Percentiles rank a stretch among this genome's conserved stretches.
phyloP scores from a whole-genome alignment of 306 rosid genomes.

The Clitoria ternatea region DNA sequence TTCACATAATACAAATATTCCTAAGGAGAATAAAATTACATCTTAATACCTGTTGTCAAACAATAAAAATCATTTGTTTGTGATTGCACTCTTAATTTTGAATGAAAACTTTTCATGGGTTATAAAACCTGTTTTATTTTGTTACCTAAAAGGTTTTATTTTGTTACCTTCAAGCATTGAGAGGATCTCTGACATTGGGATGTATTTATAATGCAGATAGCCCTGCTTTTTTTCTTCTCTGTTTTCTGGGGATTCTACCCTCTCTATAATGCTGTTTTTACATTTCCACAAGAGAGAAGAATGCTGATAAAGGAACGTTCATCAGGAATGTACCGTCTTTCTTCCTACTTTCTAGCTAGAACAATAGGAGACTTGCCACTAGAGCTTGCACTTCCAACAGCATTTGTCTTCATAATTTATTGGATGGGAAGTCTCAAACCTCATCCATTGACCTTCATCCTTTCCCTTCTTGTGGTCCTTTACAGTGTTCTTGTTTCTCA shows the following conservation, averaged over 20 bases:
- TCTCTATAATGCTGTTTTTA: slow-evolving; percentile 84
- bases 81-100: too few species aligned
- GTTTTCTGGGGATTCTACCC: slow-evolving; percentile 95
- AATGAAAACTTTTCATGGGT: too few species aligned
- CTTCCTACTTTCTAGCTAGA: slow-evolving; percentile 74
- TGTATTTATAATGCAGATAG: slow-evolving; percentile 38
- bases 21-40: too few species aligned
- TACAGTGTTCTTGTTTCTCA: slow-evolving; percentile 82
- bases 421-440: slow-evolving; percentile 90
- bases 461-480: slow-evolving; percentile 65
- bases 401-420: slow-evolving; percentile 65
- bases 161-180: neutral
- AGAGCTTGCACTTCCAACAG: slow-evolving; percentile 80
- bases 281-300: slow-evolving; percentile 80
- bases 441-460: slow-evolving; percentile 56
- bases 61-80: too few species aligned
- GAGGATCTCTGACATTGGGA: neutral
- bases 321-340: slow-evolving; percentile 77
- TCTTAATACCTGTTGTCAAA: too few species aligned
- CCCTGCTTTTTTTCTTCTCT: slow-evolving; percentile 83
- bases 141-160: too few species aligned
- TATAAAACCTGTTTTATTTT: too few species aligned
- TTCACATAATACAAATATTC: too few species aligned
- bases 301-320: slow-evolving; percentile 76
- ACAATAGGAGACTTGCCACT: slow-evolving; percentile 76